These are phyloP conservation scores for Aechmea fasciata DNA, from an alignment of 176 grass and related monocot genomes.

Conservation along the genomic window DNA sequence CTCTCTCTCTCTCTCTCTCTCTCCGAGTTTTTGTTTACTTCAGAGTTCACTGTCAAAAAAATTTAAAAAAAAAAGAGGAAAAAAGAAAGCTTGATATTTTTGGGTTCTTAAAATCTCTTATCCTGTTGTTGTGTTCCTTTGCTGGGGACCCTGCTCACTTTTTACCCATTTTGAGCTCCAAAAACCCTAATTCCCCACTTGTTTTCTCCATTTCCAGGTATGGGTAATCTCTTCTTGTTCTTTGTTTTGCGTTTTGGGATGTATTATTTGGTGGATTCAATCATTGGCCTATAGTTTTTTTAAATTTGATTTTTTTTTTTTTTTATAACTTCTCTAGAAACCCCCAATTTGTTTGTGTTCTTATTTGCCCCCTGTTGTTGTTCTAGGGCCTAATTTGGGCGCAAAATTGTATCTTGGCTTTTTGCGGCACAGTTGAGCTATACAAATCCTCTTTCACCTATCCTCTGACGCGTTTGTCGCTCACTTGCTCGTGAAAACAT, in stretches of 20 bases:
- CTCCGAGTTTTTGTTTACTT: neutral
- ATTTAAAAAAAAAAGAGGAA: neutral
- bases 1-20: neutral
- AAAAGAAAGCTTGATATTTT: neutral
- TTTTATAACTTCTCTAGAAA: conserved; percentile 19
- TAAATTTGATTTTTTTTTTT: too few species aligned
- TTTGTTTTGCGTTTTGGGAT: too few species aligned
- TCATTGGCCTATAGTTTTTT: too few species aligned
- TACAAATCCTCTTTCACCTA: conserved; percentile 13
- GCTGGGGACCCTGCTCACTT: too few species aligned
- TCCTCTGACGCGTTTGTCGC: conserved; percentile 6
- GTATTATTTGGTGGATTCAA: too few species aligned
- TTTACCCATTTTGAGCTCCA: too few species aligned
- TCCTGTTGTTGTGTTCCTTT: too few species aligned
- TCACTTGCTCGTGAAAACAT: neutral
- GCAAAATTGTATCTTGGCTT: conserved; percentile 23
- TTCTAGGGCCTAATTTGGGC: neutral
- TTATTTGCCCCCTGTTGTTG: conserved; percentile 19
- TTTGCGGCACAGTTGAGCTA: conserved; percentile 39
- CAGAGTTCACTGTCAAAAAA: too few species aligned
- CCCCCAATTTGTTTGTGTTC: conserved; percentile 32
- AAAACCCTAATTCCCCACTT: too few species aligned
- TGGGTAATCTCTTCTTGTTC: too few species aligned
- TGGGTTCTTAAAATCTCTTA: too few species aligned
- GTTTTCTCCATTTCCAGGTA: too few species aligned